Conservation (phyloP, 352 stramenopile species). For the Globisporangium irregulare region DNA sequence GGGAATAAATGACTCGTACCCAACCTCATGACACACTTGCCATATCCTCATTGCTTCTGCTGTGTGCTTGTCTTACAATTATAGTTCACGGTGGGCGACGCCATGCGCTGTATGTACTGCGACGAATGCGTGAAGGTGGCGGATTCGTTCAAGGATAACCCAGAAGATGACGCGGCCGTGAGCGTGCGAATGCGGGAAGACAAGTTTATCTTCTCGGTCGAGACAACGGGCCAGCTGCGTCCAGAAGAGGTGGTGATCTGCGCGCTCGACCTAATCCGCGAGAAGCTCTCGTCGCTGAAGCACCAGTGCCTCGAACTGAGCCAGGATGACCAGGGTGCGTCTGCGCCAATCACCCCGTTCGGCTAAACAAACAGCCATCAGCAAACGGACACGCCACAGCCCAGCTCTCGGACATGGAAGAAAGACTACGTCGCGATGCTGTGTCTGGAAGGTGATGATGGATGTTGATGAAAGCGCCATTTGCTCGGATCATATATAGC, state of each 20-base stretch:
- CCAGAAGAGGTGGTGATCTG: constrained; percentile 87
- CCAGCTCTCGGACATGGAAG: background rate
- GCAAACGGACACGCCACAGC: background rate
- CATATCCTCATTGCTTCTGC: too few species aligned
- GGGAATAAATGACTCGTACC: too few species aligned
- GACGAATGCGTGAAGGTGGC: constrained; percentile 92
- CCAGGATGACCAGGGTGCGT: constrained; percentile 63
- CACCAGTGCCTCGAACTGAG: constrained; percentile 85
- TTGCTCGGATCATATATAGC: constrained; percentile 11
- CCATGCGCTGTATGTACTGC: constrained; percentile 87
- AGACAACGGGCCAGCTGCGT: constrained; percentile 87
- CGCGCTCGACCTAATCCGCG: constrained; percentile 80
- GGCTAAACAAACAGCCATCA: constrained; percentile 38
- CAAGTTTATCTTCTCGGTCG: constrained; percentile 96
- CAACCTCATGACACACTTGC: too few species aligned
- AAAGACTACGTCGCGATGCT: background rate
- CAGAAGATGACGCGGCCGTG: constrained; percentile 94
- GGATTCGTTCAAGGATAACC: constrained; percentile 92
- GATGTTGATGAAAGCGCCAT: background rate
- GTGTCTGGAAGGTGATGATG: background rate
- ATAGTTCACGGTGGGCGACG: constrained; percentile 54
- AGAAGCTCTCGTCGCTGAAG: constrained; percentile 84
- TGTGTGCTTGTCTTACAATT: too few species aligned
- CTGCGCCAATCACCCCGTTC: constrained; percentile 79
- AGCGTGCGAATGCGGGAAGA: constrained; percentile 87